These are phyloP conservation scores for Simmondsia chinensis DNA, from an alignment of 148 eudicot species.

Conservation along the genomic window DNA sequence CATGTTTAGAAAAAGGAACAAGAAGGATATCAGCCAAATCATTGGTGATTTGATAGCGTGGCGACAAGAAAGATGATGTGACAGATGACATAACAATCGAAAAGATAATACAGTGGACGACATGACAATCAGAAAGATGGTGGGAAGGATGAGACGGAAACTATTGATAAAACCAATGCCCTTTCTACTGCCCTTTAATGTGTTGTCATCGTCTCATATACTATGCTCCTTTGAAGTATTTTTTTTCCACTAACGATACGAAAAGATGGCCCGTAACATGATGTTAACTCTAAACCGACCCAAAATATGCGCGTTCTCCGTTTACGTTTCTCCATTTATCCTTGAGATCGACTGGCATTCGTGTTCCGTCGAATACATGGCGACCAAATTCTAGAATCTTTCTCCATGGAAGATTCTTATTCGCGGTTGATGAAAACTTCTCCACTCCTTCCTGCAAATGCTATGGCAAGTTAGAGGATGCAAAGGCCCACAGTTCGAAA, in stretches of 20 bases:
- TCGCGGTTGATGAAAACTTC: conserved; percentile 20
- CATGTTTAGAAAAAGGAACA: too few species aligned
- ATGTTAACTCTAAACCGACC: conserved; percentile 2
- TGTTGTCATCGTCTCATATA: conserved; percentile 2
- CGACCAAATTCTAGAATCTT: conserved; percentile 52
- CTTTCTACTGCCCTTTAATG: too few species aligned
- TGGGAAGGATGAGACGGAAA: too few species aligned
- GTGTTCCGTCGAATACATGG: conserved; percentile 48
- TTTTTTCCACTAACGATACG: background rate
- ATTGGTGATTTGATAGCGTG: too few species aligned
- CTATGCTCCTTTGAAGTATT: background rate
- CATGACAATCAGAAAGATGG: too few species aligned
- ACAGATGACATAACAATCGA: too few species aligned
- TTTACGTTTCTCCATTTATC: conserved; percentile 55
- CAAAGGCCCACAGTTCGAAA: too few species aligned
- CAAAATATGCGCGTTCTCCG: too few species aligned
- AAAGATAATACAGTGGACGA: too few species aligned
- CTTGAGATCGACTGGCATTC: conserved; percentile 59
- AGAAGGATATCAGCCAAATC: too few species aligned
- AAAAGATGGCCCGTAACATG: background rate
- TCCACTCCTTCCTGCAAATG: conserved; percentile 55
- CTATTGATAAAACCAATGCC: too few species aligned
- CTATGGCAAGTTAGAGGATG: conserved; percentile 2
- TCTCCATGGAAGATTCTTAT: conserved; percentile 60
- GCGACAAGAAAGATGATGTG: too few species aligned